A percentile compares a stretch with the other conserved stretches of the same genome.
These are phyloP conservation scores for Rutstroemia sp. DNA, from an alignment of 2,329 filamentous ascomycete species.

Conservation along the genomic window DNA sequence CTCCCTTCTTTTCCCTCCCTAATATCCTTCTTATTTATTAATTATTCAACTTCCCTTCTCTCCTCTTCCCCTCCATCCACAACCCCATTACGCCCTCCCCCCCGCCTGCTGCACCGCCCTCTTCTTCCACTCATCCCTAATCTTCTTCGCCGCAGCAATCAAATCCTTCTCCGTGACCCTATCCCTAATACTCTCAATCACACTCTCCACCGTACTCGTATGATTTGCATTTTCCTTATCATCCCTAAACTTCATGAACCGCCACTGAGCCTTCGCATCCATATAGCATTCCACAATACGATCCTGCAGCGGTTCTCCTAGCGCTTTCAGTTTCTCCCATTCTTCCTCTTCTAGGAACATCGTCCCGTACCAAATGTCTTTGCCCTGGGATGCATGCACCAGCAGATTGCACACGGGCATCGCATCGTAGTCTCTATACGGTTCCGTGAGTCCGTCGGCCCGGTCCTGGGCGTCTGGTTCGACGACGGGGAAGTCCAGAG, in stretches of 20 bases:
- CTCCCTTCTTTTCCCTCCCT: too few relatives aligned
- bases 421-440: conserved; percentile 71
- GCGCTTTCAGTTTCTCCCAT: conserved; percentile 73
- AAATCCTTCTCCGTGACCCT: conserved; percentile 79
- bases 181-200: conserved; percentile 84
- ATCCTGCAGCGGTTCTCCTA: conserved; percentile 72
- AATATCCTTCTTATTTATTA: too few relatives aligned
- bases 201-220: conserved; percentile 72
- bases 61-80: too few relatives aligned
- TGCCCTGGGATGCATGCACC: conserved; percentile 56
- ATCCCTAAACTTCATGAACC: conserved; percentile 82
- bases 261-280: conserved; percentile 69
- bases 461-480: conserved; percentile 61
- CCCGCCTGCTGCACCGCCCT: conserved; percentile 16
- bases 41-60: too few relatives aligned
- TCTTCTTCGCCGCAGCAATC: conserved; percentile 57
- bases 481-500: conserved; percentile 66
- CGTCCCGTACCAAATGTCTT: conserved; percentile 48
- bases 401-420: conserved; percentile 67
- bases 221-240: conserved; percentile 93
- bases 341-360: conserved; percentile 67
- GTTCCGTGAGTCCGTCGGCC: conserved; percentile 54
- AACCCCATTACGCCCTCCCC: too few relatives aligned
- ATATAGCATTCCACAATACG: conserved; percentile 86
- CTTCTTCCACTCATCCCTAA: conserved; percentile 72